phyloP scores from a whole-genome alignment of 148 eudicot genomes.

The Camellia lanceoleosa region DNA sequence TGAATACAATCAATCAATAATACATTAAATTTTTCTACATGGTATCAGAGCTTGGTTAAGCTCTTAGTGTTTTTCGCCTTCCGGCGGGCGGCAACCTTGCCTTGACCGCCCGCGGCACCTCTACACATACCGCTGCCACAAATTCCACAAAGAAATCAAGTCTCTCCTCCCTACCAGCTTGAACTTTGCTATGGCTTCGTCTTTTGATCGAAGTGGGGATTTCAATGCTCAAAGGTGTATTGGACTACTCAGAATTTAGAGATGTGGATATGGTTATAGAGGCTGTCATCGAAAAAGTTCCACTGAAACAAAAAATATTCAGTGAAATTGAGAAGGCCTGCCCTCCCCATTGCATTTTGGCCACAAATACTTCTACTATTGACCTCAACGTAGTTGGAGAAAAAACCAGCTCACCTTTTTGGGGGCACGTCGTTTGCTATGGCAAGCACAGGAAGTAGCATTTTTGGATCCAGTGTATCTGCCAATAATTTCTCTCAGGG shows the following conservation, averaged over 20 bases:
- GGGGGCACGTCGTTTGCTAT: slow-evolving; percentile 21
- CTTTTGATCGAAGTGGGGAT: no score
- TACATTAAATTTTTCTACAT: no score
- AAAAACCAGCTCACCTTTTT: slow-evolving; percentile 29
- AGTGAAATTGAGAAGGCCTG: slow-evolving; percentile 83
- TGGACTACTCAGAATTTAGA: slow-evolving; percentile 81
- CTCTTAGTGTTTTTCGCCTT: no score
- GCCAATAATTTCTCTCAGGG: slow-evolving; percentile 26
- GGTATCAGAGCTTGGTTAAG: no score
- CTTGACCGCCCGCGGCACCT: no score
- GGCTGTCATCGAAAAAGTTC: slow-evolving; percentile 83
- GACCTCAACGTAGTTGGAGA: slow-evolving; percentile 78
- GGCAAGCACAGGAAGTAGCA: slow-evolving; percentile 24
- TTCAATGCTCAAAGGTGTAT: slow-evolving; percentile 70
- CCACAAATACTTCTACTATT: slow-evolving; percentile 90
- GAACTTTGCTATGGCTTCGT: no score
- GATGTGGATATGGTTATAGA: slow-evolving; percentile 95
- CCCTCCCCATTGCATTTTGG: slow-evolving; percentile 94
- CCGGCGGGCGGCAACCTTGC: no score
- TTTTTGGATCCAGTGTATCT: slow-evolving; percentile 35
- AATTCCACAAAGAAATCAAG: no score
- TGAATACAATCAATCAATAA: no score
- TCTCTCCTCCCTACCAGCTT: no score
- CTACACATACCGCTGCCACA: no score
- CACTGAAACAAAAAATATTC: slow-evolving; percentile 79